A percentile compares a stretch with the other conserved stretches of the same genome.
These are phyloP conservation scores for Termitomyces sp. DNA, from an alignment of 768 basidiomycete species.

Conservation along the genomic window DNA sequence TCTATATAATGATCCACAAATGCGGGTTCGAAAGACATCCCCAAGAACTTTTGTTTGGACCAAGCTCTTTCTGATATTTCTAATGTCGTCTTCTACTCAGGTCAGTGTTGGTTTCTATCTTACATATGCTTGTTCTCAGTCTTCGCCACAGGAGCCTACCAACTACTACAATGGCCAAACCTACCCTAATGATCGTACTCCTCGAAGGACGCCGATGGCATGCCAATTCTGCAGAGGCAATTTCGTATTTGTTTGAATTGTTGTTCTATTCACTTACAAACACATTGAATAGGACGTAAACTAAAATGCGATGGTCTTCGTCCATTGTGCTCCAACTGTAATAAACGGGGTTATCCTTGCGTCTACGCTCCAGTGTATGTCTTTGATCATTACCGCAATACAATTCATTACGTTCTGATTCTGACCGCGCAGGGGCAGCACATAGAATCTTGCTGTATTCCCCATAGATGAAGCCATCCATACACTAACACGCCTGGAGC, in stretches of 20 bases:
- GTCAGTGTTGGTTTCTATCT: conserved; percentile 3
- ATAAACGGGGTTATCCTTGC: conserved; percentile 57
- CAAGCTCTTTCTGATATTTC: neutral
- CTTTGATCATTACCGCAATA: conserved; percentile 5
- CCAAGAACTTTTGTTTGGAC: neutral
- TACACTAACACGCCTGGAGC: neutral
- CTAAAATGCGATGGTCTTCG: conserved; percentile 69
- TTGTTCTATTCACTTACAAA: neutral
- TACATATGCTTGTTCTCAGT: neutral
- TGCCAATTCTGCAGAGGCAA: conserved; percentile 73
- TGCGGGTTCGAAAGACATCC: neutral
- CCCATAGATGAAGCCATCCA: neutral
- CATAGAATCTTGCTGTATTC: neutral
- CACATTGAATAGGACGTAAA: conserved; percentile 51
- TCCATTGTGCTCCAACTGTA: conserved; percentile 67
- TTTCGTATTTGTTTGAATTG: conserved; percentile 6
- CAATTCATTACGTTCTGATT: neutral
- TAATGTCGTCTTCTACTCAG: conserved; percentile 18
- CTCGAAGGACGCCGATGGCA: conserved; percentile 63
- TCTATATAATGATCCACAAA: conserved; percentile 7
- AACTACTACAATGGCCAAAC: conserved; percentile 7
- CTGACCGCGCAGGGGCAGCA: neutral
- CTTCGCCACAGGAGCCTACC: conserved; percentile 1
- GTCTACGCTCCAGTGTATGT: conserved; percentile 67
- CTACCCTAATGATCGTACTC: conserved; percentile 20